Percentiles rank a stretch among this genome's conserved stretches.
These are phyloP conservation scores for Geotrichum phurueaensis DNA, from an alignment of 1,139 yeast species.

Conservation along the genomic window DNA sequence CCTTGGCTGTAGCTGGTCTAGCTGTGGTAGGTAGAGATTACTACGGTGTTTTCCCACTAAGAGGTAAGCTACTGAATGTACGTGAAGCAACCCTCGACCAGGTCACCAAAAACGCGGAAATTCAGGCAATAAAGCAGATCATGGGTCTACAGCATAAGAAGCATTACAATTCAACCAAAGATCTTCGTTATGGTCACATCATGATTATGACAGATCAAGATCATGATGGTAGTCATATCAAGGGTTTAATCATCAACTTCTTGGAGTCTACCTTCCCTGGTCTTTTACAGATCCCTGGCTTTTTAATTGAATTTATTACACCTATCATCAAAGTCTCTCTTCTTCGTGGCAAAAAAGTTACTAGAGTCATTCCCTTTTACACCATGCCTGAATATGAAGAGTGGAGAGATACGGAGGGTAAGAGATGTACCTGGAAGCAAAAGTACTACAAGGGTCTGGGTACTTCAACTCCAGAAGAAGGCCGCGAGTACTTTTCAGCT, in stretches of 20 bases:
- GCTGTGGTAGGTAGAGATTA: constrained; percentile 94
- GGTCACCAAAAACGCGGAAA: constrained; percentile 85
- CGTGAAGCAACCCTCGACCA: constrained; percentile 96
- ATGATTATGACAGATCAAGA: constrained; percentile 99
- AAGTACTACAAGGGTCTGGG: constrained; percentile 99
- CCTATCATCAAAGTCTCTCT: constrained; percentile 92
- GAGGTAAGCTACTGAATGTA: constrained; percentile 92
- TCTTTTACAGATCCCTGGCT: constrained; percentile 82
- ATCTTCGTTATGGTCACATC: constrained; percentile 87
- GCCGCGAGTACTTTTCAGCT: constrained; percentile 82
- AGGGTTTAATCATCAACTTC: constrained; percentile 90
- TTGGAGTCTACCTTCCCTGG: constrained; percentile 95
- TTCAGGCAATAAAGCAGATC: constrained; percentile 90
- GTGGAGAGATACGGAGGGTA: constrained; percentile 87
- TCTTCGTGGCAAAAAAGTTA: constrained; percentile 54
- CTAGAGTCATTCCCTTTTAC: constrained; percentile 65
- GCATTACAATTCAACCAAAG: constrained; percentile 64
- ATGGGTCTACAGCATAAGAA: constrained; percentile 94
- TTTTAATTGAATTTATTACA: constrained; percentile 87
- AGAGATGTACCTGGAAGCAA: constrained; percentile 74
- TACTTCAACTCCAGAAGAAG: constrained; percentile 78
- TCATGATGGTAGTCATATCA: constrained; percentile 98
- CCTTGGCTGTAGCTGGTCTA: constrained; percentile 89
- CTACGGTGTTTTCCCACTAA: constrained; percentile 91
- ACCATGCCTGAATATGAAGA: constrained; percentile 93